Conservation (phyloP, 495 filamentous ascomycete species). For the Hypoxylon subgilvum region DNA sequence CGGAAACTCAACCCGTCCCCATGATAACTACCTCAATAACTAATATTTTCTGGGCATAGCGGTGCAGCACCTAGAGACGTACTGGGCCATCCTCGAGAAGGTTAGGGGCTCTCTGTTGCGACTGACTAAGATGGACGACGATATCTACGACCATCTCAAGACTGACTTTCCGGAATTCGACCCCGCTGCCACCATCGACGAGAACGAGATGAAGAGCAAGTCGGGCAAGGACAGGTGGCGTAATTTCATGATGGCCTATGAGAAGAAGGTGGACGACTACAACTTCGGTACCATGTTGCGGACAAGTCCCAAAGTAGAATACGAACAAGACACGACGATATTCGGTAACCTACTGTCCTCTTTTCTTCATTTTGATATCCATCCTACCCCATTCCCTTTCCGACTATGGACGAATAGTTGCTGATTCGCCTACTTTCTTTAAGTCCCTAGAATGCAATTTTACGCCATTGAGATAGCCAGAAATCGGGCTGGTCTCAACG, state of each 20-base stretch:
- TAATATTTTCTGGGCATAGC: constrained; percentile 52
- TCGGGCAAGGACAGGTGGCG: constrained; percentile 94
- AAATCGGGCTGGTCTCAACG: constrained; percentile 87
- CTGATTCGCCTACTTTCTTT: background rate
- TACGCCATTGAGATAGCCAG: constrained; percentile 96
- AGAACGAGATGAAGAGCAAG: constrained; percentile 98
- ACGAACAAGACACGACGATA: constrained; percentile 87
- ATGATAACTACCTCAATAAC: background rate
- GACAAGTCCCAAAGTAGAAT: constrained; percentile 77
- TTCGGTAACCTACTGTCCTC: constrained; percentile 64
- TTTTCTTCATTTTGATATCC: background rate
- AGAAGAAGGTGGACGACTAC: constrained; percentile 91
- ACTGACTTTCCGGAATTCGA: constrained; percentile 92
- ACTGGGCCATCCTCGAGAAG: constrained; percentile 94
- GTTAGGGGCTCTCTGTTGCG: constrained; percentile 82
- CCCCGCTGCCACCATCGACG: constrained; percentile 75
- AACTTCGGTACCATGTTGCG: constrained; percentile 97
- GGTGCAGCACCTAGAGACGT: constrained; percentile 94
- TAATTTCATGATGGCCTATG: constrained; percentile 90
- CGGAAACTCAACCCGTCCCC: background rate
- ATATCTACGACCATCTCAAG: constrained; percentile 88
- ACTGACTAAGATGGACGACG: constrained; percentile 91
- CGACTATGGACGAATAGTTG: background rate
- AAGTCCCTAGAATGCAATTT: constrained; percentile 93
- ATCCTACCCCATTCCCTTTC: background rate